Evolutionary conservation across 306 rosid species (phyloP).

Genomic region (Glycine latifolia): DNA sequence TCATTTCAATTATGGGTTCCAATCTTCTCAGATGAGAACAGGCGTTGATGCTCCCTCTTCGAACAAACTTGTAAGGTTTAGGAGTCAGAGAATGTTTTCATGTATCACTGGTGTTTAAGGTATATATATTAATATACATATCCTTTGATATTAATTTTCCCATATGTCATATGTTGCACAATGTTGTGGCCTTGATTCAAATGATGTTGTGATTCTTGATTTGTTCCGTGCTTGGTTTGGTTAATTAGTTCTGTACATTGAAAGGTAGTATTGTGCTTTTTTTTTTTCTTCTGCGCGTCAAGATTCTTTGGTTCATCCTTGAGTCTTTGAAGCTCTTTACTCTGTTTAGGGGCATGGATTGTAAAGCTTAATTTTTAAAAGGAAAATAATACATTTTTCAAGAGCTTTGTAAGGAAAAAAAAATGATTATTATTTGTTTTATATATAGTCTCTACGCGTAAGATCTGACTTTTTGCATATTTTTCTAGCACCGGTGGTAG

Average conservation of each 20-base stretch:
- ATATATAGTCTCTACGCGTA: not conserved
- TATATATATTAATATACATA: not conserved
- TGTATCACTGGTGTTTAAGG: constrained; percentile 49
- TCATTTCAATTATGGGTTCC: constrained; percentile 7
- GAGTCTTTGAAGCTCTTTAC: not conserved
- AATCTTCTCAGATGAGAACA: not conserved
- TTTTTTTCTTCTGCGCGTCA: not conserved
- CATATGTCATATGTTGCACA: not conserved
- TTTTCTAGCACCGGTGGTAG: not conserved
- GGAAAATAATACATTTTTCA: not conserved
- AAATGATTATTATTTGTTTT: no score
- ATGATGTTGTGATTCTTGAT: constrained; percentile 13
- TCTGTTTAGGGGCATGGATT: not conserved
- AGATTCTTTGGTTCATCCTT: constrained; percentile 7
- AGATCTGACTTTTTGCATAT: not conserved
- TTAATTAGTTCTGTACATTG: not conserved
- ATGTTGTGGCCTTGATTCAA: not conserved
- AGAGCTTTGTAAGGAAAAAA: not conserved
- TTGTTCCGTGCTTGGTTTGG: not conserved
- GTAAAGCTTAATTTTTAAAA: not conserved
- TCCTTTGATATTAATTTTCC: not conserved
- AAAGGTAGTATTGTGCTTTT: not conserved
- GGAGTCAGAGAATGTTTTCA: constrained; percentile 54
- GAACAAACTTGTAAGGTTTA: constrained; percentile 43
- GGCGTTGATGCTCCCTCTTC: constrained; percentile 22